A percentile compares a stretch with the other conserved stretches of the same genome.
These are phyloP conservation scores for Hypholoma fasciculare DNA, from an alignment of 768 basidiomycete genomes.

Conservation along the genomic window DNA sequence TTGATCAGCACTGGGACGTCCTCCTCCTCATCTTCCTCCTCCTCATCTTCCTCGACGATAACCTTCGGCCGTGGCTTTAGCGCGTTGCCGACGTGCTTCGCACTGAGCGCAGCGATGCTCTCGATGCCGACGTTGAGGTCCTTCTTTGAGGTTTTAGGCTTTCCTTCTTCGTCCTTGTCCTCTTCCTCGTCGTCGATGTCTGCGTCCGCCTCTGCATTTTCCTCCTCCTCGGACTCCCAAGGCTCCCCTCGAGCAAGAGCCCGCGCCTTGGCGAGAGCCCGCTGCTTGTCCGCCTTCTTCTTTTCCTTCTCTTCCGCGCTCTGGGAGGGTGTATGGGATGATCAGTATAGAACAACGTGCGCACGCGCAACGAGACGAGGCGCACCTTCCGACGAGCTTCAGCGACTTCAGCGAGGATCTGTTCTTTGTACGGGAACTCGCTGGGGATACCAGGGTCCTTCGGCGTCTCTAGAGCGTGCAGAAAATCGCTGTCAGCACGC, in stretches of 20 bases:
- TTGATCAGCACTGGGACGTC: slow-evolving; percentile 65
- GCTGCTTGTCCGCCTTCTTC: slow-evolving; percentile 60
- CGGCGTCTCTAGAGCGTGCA: slow-evolving; percentile 56
- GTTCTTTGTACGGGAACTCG: slow-evolving; percentile 92
- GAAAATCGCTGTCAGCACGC: background rate
- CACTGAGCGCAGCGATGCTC: slow-evolving; percentile 46
- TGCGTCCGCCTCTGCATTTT: slow-evolving; percentile 9
- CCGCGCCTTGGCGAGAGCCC: slow-evolving; percentile 24
- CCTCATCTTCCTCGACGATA: slow-evolving; percentile 27
- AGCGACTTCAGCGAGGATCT: slow-evolving; percentile 88
- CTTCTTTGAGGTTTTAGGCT: slow-evolving; percentile 26
- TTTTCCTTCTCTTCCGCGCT: slow-evolving; percentile 75
- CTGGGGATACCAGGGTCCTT: slow-evolving; percentile 96
- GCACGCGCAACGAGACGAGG: background rate
- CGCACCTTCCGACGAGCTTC: slow-evolving; percentile 76
- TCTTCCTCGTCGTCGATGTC: slow-evolving; percentile 18
- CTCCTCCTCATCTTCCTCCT: slow-evolving; percentile 49
- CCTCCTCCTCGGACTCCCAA: slow-evolving; percentile 27
- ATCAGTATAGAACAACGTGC: slow-evolving; percentile 1
- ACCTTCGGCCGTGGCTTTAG: slow-evolving; percentile 28
- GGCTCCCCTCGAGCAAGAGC: slow-evolving; percentile 23
- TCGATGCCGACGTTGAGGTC: slow-evolving; percentile 52
- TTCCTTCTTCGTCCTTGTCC: slow-evolving; percentile 25
- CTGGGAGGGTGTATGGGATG: slow-evolving; percentile 32
- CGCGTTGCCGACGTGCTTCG: slow-evolving; percentile 37